Evolutionary conservation across 2,329 filamentous ascomycete genomes (phyloP).

Genomic region (Lomentospora prolificans): DNA sequence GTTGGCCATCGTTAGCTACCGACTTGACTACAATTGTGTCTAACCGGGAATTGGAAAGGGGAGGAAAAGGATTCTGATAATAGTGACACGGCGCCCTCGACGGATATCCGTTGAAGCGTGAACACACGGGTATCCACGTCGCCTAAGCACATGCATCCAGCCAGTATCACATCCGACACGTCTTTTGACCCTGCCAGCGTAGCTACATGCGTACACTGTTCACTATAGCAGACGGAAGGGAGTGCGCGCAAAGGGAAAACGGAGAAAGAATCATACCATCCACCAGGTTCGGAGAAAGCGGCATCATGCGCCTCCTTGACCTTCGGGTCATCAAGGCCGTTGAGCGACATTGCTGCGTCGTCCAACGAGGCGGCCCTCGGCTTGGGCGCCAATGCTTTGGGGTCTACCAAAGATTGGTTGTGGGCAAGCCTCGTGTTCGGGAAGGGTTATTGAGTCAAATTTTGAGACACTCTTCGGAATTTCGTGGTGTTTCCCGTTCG

Average conservation of each 20-base stretch:
- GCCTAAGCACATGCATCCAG: too few relatives aligned
- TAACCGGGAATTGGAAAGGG: background rate
- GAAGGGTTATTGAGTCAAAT: background rate
- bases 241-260: background rate
- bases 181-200: too few relatives aligned
- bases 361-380: slow-evolving; percentile 9
- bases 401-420: background rate
- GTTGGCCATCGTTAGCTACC: background rate
- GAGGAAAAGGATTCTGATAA: too few relatives aligned
- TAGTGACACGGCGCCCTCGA: too few relatives aligned
- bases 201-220: too few relatives aligned
- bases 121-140: too few relatives aligned
- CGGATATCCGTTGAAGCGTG: too few relatives aligned
- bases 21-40: background rate
- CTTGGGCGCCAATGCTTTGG: slow-evolving; percentile 12
- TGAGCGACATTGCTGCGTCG: slow-evolving; percentile 67
- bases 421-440: slow-evolving; percentile 6
- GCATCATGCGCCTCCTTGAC: slow-evolving; percentile 79
- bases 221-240: background rate
- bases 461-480: background rate
- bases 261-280: slow-evolving; percentile 62
- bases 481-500: background rate
- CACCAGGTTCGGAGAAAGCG: slow-evolving; percentile 72
- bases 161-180: too few relatives aligned
- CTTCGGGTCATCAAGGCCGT: slow-evolving; percentile 75